Evolutionary conservation across 495 filamentous ascomycete species (phyloP), one percentile per base, ranked within the genome.

Genomic region (Cercophora samala): DNA sequence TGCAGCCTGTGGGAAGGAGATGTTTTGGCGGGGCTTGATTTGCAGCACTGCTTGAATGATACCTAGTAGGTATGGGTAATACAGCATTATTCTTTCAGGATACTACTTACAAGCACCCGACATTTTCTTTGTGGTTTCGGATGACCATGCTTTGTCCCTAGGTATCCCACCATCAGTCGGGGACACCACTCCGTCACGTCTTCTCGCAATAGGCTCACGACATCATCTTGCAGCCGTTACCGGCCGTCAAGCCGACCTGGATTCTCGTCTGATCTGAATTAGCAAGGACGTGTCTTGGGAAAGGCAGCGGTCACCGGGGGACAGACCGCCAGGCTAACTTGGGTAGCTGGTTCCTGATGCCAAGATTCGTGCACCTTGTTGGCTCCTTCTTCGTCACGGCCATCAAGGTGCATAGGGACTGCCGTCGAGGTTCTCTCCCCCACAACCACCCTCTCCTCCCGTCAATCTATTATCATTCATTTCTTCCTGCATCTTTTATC

Each of bases 361-460:
- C 37, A 46, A 46, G 37, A 13, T 3, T 13, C 15, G 37, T 9
- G 37, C 37, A 46, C 37, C 37, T 46, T 46, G 37, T 9, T 46
- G 37, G 37, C 37, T 46, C 58, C 58, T 60, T 60, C 58, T 26
- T 23, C 22, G 58, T 23, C 54, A 23, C 26, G 58, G 58, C 58
- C 58, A 60, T 60, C 58, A 60, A 60, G 58, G 58, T 60, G 24
- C 37, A 46, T 46, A 17, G 37, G 11, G 2, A 46, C 37, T 46
- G 37, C 37, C 37, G 15, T 46, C 37, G 37, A 46, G 37, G 37
- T 46, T 46, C 58, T 60, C 58, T 25, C 23, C 13, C 24, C 21
- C 22, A 13, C 56, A 19, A 22, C 11, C 56, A 21, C 11, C 56
- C 22, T 26, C 22, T 58, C 23, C n/a, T 21, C 9, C n/a, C 54